Base-by-base conservation (phyloP, 2,329 filamentous ascomycete genomes). In the Metarhizium robertsii region DNA sequence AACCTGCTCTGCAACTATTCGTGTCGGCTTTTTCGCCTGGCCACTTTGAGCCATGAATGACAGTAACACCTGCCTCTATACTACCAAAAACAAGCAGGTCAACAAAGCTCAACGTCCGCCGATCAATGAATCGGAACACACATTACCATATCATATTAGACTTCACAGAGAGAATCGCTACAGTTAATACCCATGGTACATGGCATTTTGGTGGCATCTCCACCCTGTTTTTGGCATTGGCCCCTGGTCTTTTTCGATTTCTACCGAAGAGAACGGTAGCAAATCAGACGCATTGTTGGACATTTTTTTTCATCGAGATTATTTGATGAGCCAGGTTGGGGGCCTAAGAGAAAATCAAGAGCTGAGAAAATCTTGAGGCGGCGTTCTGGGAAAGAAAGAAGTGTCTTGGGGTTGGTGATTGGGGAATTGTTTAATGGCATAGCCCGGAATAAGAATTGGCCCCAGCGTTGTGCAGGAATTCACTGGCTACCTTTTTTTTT, bases 321-420 rank as follows among this genome's bases (percentile, higher is more conserved):
- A 25, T 14, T n/a, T 46, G n/a, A 5, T 42, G 8, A 36, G 34
- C 43, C 50, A 42, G 54, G 18, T 14, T 30, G 20, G 10, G 45
- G 29, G 32, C 40, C 42, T 49, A 45, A 59, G 57, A 59, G 52
- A 53, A 54, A 42, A 54, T 59, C 58, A 59, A 59, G 58, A 34
- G 58, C 58, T 59, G 58, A 59, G 45, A 55, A 47, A 43, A 54
- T 59, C 55, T 59, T 56, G 58, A 42, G 58, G 29, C 32, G 55
- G 53, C 52, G 53, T 59, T 52, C 18, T 53, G 45, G 49, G 49
- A 6, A 43, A 18, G n/a, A 30, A 20, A 45, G 16, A 18, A n/a
- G 29, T 6, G 42, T 3, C 25, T 34, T 18, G 18, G 32, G 3
- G 3, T 25, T 25, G 25, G 25, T 25, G 25, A 2, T 25, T 25